Base-by-base conservation (phyloP, 2,329 filamentous ascomycete genomes). In the Sporothrix sp. region DNA sequence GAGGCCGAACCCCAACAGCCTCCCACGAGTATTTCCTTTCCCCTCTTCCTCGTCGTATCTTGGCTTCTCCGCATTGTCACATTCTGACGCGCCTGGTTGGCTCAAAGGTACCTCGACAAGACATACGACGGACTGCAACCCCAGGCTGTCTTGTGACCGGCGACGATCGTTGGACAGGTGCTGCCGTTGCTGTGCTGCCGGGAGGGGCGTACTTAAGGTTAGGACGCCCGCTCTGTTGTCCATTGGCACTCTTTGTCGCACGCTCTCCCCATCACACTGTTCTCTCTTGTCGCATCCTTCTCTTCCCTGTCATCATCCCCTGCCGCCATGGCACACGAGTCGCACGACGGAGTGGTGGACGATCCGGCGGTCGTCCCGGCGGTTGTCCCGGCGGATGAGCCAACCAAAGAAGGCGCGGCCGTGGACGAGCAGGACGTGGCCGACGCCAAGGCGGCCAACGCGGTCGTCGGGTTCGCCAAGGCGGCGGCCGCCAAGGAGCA, bases 401-500 rank as follows among this genome's bases (percentile, higher is more conserved):
- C 42, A 25, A 47, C 36, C 14, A 38, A 44, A 13, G 51, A 36
- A 6, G 51, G 47, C 20, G 21, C 36, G 13, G 16, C 30, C 14
- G 35, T 21, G 30, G 37, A 50, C 8, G 51, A 57, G 5, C 27
- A 37, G 18, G 48, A 39, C 10, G 40, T 42, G 23, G 51, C 45
- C 7, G 48, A 53, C 13, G 16, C 39, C 48, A 53, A 53, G 48
- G 52, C 51, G 2, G 49, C 48, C 20, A 45, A 47, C 38, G 14
- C 45, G 4, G 48, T 73, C 33, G 66, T 74, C 54, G 65, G 71
- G 60, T 66, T 67, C 57, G 74, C 74, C 48, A 71, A 65, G 57
- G 59, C 62, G 27, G 79, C 79, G 14, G 71, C 77, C 25, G 72
- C 79, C 53, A 80, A 79, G 64, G 79, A 83, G 65, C 82, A 80